A percentile compares a stretch with the other conserved stretches of the same genome.
These are phyloP conservation scores for Psilocybe tampanensis DNA, from an alignment of 768 basidiomycete genomes.

Conservation along the genomic window DNA sequence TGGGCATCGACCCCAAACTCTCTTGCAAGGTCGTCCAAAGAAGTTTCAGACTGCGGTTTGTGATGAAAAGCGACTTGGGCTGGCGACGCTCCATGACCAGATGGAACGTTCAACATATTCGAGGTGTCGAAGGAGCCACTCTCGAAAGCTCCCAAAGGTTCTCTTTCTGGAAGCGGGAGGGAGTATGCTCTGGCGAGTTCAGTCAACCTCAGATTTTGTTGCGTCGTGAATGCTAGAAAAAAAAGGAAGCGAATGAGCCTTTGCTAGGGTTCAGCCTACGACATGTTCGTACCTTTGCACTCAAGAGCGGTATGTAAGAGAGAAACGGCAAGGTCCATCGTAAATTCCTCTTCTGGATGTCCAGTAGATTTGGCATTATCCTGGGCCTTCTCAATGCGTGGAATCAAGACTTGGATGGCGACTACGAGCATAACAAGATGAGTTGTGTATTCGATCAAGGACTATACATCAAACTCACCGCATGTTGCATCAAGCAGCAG, in stretches of 20 bases:
- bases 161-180: conserved; percentile 18
- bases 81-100: conserved; percentile 16
- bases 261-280: neutral
- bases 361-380: conserved; percentile 25
- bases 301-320: conserved; percentile 54
- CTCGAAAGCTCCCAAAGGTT: conserved; percentile 12
- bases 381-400: conserved; percentile 40
- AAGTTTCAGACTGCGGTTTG: conserved; percentile 12
- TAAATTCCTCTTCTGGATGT: conserved; percentile 37
- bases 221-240: conserved; percentile 61
- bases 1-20: conserved; percentile 77
- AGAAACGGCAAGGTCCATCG: conserved; percentile 36
- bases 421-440: conserved; percentile 27
- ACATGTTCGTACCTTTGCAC: conserved; percentile 52
- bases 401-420: conserved; percentile 61
- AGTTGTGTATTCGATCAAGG: neutral
- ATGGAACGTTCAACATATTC: conserved; percentile 28
- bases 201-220: conserved; percentile 53
- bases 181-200: conserved; percentile 40
- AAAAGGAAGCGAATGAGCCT: neutral
- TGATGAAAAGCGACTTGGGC: conserved; percentile 5
- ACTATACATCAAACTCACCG: conserved; percentile 22
- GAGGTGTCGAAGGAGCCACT: conserved; percentile 17
- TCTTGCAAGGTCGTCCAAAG: conserved; percentile 60
- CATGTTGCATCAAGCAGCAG: conserved; percentile 56